Evolutionary conservation across 2,329 filamentous ascomycete species (phyloP), one percentile per base, ranked within the genome.

Genomic region (Fonsecaea pedrosoi): DNA sequence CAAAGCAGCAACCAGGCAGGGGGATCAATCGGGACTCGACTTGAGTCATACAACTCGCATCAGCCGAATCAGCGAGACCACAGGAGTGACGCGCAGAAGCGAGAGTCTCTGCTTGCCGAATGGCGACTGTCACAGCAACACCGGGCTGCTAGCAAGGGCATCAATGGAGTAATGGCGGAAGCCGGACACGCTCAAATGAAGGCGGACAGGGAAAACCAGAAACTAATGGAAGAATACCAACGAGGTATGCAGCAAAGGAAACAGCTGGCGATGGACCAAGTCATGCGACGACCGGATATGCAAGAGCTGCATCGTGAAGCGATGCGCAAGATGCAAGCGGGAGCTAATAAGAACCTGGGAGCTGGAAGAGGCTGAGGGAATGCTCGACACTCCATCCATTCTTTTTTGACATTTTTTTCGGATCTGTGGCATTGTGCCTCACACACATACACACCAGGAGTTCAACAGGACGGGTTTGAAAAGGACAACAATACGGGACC

Each of bases 301-400:
- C 82, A 91, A 60, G 90, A 91, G 54, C 85, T 89, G 25, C 94
- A 97, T 77, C 85, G 90, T 21, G 90, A 94, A 70, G 91, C 90
- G 0, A 85, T 97, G 86, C 84, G 90, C 69, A 89, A 84, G 76
- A 90, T 97, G 89, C 93, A 97, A 76, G 83, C 83, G 13, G 78
- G 80, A 57, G 86, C 84, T 0, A 86, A 85, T 69, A 77, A 67
- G 35, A 72, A 68, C 30, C 55, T 72, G 37, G 38, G 61, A 55
- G 54, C 34, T 21, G 63, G 60, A 8, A 59, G 53, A n/a, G 65
- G 57, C 9, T 68, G 35, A 57, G 10, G 25, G 15, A 21, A 32
- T n/a, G n/a, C 25, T 21, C 21, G n/a, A 13, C 60, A 12, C 50
- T 62, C 34, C 21, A 37, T 62, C 37, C 34, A 50, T 54, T 50